Conservation (phyloP, 2,329 filamentous ascomycete genomes). For the Fusarium temperatum region DNA sequence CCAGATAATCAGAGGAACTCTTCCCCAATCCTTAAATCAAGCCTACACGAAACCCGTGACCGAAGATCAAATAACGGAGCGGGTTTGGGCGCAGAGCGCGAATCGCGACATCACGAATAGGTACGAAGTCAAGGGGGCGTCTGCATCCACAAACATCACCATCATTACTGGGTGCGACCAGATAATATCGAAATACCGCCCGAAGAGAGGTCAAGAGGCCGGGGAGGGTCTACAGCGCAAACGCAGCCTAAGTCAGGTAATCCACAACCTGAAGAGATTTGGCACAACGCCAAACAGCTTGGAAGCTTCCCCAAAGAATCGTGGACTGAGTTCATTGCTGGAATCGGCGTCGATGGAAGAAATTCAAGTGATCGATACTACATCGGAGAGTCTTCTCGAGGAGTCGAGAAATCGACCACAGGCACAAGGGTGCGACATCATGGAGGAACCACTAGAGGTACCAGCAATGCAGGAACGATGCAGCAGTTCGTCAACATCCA, state of each 20-base stretch:
- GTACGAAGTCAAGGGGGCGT: constrained; percentile 41
- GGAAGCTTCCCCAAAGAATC: constrained; percentile 29
- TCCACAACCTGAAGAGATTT: constrained; percentile 36
- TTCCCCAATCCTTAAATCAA: constrained; percentile 13
- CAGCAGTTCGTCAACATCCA: constrained; percentile 44
- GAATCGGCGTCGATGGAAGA: constrained; percentile 22
- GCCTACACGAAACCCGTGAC: constrained; percentile 6
- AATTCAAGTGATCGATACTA: constrained; percentile 45
- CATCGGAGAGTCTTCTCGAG: constrained; percentile 31
- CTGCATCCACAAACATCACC: constrained; percentile 68
- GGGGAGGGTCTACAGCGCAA: constrained; percentile 2
- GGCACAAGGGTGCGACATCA: constrained; percentile 7
- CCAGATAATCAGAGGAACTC: constrained; percentile 2
- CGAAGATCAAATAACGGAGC: constrained; percentile 5
- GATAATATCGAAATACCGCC: constrained; percentile 32
- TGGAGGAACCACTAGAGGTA: not conserved
- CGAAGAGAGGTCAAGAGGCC: not conserved
- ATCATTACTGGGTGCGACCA: constrained; percentile 67
- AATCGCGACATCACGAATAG: constrained; percentile 37
- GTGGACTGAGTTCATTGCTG: constrained; percentile 42
- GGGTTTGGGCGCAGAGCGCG: constrained; percentile 35
- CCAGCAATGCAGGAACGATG: not conserved
- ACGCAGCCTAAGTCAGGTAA: constrained; percentile 22
- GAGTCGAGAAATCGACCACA: constrained; percentile 21
- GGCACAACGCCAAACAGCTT: constrained; percentile 27